A percentile compares a stretch with the other conserved stretches of the same genome.
Conservation (phyloP, 2,329 filamentous ascomycete species). For the Neofusicoccum kwambonambiense region DNA sequence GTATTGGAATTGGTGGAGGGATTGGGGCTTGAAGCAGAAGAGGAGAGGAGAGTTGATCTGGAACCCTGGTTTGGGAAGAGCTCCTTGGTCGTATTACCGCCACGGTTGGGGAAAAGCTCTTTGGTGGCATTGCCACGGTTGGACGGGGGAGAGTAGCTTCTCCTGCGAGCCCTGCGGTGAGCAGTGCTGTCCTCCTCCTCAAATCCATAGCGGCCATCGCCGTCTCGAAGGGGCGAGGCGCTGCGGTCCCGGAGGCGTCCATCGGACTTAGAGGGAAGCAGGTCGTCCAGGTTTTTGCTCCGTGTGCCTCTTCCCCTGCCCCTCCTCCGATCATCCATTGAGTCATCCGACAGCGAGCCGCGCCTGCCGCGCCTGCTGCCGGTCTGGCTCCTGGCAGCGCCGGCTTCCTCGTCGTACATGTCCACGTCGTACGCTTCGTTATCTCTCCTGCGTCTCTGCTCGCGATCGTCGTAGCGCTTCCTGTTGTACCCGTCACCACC, state of each 20-base stretch:
- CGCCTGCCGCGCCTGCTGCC: conserved; percentile 24
- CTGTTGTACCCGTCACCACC: conserved; percentile 42
- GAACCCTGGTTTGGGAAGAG: conserved; percentile 50
- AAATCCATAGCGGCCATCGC: conserved; percentile 50
- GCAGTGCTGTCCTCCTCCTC: conserved; percentile 48
- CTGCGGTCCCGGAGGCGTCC: conserved; percentile 59
- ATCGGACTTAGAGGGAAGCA: conserved; percentile 27
- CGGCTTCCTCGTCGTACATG: conserved; percentile 75
- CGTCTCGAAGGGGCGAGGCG: conserved; percentile 52
- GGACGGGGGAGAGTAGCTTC: conserved; percentile 40
- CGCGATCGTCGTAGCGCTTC: conserved; percentile 45
- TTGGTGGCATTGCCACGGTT: conserved; percentile 28
- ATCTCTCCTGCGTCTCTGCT: conserved; percentile 39
- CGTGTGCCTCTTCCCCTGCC: conserved; percentile 21
- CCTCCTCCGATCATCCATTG: conserved; percentile 25
- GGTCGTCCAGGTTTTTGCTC: conserved; percentile 29
- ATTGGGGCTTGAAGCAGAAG: conserved; percentile 9
- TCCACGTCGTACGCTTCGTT: conserved; percentile 67
- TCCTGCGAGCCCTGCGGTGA: conserved; percentile 41
- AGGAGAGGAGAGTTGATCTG: conserved; percentile 13
- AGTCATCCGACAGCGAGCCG: conserved; percentile 22
- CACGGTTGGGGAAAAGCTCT: conserved; percentile 46
- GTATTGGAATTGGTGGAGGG: conserved; percentile 12
- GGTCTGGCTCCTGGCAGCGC: conserved; percentile 22
- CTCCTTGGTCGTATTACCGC: conserved; percentile 53